Percentiles rank a stretch among this genome's conserved stretches.
These are phyloP conservation scores for Lachnellula hyalina DNA, from an alignment of 2,329 filamentous ascomycete genomes.

Conservation along the genomic window DNA sequence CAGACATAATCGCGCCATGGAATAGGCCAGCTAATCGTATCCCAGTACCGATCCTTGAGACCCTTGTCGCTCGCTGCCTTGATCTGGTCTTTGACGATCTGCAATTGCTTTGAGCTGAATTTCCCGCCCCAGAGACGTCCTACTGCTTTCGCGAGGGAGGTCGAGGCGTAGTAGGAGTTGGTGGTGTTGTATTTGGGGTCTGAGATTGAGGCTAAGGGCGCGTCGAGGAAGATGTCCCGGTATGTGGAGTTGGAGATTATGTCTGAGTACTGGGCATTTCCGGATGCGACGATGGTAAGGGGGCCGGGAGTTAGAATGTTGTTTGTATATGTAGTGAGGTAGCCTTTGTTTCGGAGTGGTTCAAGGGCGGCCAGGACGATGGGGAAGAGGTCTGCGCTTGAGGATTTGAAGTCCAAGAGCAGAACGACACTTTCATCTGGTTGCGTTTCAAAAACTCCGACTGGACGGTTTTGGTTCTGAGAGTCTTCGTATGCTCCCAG, in stretches of 20 bases:
- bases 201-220: conserved; percentile 31
- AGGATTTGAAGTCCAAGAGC: conserved; percentile 46
- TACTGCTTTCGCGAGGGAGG: conserved; percentile 12
- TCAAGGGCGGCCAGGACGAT: conserved; percentile 35
- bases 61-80: conserved; percentile 32
- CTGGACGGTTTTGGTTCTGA: conserved; percentile 41
- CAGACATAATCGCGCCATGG: conserved; percentile 36
- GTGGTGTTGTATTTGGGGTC: conserved; percentile 19
- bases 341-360: conserved; percentile 35
- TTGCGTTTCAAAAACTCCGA: conserved; percentile 4
- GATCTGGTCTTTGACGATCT: conserved; percentile 9
- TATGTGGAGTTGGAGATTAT: conserved; percentile 34
- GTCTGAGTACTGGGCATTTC: conserved; percentile 39
- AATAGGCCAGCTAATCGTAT: conserved; percentile 36
- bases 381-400: conserved; percentile 34
- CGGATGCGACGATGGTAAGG: conserved; percentile 45
- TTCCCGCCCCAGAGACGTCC: conserved; percentile 14
- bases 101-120: conserved; percentile 13
- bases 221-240: conserved; percentile 43
- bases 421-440: conserved; percentile 34
- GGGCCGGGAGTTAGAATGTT: conserved; percentile 27
- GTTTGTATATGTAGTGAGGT: conserved; percentile 33
- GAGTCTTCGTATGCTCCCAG: neutral
- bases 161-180: conserved; percentile 24
- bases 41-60: conserved; percentile 37